These are phyloP conservation scores for Vigna angularis DNA, from an alignment of 306 rosid species.

Conservation along the genomic window DNA sequence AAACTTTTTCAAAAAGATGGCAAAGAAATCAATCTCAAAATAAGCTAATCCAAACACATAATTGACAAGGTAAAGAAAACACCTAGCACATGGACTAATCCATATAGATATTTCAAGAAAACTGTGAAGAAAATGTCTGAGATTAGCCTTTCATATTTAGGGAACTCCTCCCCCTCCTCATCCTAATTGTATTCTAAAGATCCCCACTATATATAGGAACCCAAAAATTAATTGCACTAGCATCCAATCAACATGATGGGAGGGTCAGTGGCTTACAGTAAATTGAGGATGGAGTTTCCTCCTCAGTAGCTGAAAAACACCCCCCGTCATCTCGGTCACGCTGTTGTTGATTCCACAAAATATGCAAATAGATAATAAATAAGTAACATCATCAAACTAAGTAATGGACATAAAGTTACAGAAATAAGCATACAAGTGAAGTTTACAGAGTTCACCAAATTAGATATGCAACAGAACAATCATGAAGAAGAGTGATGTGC, in stretches of 20 bases:
- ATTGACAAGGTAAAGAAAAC: too few relatives aligned
- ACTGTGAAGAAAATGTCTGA: too few relatives aligned
- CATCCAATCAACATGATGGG: background rate
- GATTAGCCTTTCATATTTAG: too few relatives aligned
- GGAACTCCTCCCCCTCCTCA: too few relatives aligned
- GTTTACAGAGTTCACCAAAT: background rate
- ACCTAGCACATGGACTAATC: too few relatives aligned
- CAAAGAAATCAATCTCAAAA: too few relatives aligned
- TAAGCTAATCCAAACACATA: too few relatives aligned
- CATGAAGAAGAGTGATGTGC: background rate
- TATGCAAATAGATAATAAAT: too few relatives aligned
- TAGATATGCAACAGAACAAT: background rate
- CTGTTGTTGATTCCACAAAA: slow-evolving; percentile 30
- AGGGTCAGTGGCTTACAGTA: slow-evolving; percentile 54
- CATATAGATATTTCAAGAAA: too few relatives aligned
- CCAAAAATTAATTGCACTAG: background rate
- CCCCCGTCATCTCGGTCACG: slow-evolving; percentile 77
- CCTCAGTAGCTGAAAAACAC: slow-evolving; percentile 74
- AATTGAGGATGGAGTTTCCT: slow-evolving; percentile 71
- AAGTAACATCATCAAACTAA: background rate
- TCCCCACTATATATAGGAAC: background rate
- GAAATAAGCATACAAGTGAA: background rate
- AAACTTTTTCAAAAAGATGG: too few relatives aligned
- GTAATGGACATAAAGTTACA: background rate
- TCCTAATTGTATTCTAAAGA: background rate